These are phyloP conservation scores for Chlamydomonas schloesseri DNA, from an alignment of 139 green algal species.

Conservation along the genomic window DNA sequence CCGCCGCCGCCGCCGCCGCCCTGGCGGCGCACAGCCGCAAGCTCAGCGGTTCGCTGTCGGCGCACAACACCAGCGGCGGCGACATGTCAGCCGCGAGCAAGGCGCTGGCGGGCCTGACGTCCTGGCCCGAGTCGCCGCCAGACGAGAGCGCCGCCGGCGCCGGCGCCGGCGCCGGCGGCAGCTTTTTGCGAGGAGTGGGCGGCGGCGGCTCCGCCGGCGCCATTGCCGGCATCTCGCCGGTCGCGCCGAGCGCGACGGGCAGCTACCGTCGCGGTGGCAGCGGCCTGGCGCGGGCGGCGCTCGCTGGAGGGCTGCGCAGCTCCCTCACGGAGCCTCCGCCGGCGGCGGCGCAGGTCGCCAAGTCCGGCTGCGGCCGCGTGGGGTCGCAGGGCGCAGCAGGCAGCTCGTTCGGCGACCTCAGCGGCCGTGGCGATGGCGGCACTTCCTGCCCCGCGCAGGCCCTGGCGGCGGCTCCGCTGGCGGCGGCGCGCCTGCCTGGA, in stretches of 20 bases:
- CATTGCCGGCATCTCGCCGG: not conserved
- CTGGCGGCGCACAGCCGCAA: not conserved
- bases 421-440: too few species aligned
- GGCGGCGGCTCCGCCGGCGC: not conserved
- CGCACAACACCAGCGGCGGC: not conserved
- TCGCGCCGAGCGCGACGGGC: not conserved
- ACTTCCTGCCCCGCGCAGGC: too few species aligned
- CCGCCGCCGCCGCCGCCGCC: not conserved
- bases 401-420: too few species aligned
- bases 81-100: conserved; percentile 8
- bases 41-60: conserved; percentile 10
- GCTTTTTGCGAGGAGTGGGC: too few species aligned
- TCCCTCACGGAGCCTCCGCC: not conserved
- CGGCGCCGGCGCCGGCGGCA: not conserved
- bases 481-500: too few species aligned
- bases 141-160: not conserved
- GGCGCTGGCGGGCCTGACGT: not conserved
- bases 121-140: conserved; percentile 32
- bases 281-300: too few species aligned
- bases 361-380: too few species aligned
- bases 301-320: not conserved
- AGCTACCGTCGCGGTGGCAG: not conserved
- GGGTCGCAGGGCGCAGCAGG: too few species aligned
- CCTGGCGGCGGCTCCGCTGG: too few species aligned
- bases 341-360: too few species aligned